A percentile compares a stretch with the other conserved stretches of the same genome.
phyloP scores from a whole-genome alignment of 768 basidiomycete genomes.

The Glaciozyma martinii region DNA sequence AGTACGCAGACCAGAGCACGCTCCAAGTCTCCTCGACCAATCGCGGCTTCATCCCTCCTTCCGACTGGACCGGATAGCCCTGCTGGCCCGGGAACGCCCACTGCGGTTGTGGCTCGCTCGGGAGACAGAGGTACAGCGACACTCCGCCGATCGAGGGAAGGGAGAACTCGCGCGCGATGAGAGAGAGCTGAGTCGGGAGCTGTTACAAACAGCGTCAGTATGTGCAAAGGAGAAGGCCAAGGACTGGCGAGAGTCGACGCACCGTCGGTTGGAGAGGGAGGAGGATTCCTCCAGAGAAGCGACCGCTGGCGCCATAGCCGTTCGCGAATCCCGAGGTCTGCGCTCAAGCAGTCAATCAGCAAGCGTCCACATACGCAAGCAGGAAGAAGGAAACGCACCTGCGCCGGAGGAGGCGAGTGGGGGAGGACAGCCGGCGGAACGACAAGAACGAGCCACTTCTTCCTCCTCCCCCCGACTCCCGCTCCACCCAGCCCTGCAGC shows the following conservation, averaged over 20 bases:
- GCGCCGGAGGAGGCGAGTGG: slow-evolving; percentile 12
- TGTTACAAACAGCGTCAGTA: slow-evolving; percentile 33
- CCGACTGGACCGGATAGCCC: slow-evolving; percentile 37
- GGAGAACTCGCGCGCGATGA: slow-evolving; percentile 71
- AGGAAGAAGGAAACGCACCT: not conserved
- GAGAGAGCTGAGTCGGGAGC: slow-evolving; percentile 67
- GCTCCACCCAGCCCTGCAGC: not conserved
- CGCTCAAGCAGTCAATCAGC: not conserved
- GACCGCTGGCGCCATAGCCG: slow-evolving; percentile 6
- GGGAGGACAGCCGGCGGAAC: slow-evolving; percentile 13
- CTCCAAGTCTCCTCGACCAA: slow-evolving; percentile 73
- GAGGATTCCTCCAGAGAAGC: slow-evolving; percentile 9
- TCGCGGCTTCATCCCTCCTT: slow-evolving; percentile 53
- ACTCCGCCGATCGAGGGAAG: slow-evolving; percentile 67
- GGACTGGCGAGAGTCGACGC: not conserved
- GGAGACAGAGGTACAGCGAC: slow-evolving; percentile 66
- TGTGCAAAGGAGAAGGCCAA: no score
- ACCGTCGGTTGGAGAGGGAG: slow-evolving; percentile 12
- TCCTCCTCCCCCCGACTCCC: not conserved
- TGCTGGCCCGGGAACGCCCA: no score
- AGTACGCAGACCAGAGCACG: slow-evolving; percentile 56
- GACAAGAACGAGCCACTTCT: slow-evolving; percentile 15
- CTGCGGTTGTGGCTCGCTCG: slow-evolving; percentile 3
- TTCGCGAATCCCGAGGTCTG: not conserved
- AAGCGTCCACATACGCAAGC: no score